Evolutionary conservation across 2,329 filamentous ascomycete species (phyloP).

Genomic region (Talaromyces sp.): DNA sequence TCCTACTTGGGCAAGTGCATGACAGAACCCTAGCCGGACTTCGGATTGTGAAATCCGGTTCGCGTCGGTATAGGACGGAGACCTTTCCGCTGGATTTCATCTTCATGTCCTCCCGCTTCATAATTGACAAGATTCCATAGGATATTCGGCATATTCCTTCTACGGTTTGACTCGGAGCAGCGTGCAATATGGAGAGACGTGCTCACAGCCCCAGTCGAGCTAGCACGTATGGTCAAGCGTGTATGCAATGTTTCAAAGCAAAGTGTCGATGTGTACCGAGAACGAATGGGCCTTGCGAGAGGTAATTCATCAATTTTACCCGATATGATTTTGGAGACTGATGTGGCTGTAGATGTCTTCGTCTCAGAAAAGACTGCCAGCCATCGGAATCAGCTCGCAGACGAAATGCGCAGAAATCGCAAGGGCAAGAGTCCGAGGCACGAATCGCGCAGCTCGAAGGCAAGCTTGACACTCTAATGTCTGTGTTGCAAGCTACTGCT

Average conservation of each 20-base stretch:
- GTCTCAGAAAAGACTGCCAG: conserved; percentile 35
- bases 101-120: not conserved
- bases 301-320: conserved; percentile 12
- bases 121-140: not conserved
- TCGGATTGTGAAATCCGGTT: not conserved
- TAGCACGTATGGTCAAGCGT: conserved; percentile 29
- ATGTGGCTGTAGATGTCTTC: conserved; percentile 30
- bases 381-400: conserved; percentile 34
- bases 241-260: conserved; percentile 31
- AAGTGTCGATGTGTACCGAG: conserved; percentile 30
- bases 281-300: conserved; percentile 25
- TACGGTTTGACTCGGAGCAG: not conserved
- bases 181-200: conserved; percentile 10
- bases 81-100: not conserved
- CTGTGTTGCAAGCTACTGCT: conserved; percentile 29
- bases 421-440: conserved; percentile 26
- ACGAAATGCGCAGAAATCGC: conserved; percentile 25
- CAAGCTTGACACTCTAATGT: conserved; percentile 33
- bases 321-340: not conserved
- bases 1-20: not conserved
- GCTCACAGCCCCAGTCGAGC: conserved; percentile 10
- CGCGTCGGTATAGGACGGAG: not conserved
- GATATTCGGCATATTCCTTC: not conserved
- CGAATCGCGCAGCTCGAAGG: conserved; percentile 37
- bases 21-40: not conserved